Conservation (phyloP, 768 basidiomycete species). For the Lyophyllum semitale region DNA sequence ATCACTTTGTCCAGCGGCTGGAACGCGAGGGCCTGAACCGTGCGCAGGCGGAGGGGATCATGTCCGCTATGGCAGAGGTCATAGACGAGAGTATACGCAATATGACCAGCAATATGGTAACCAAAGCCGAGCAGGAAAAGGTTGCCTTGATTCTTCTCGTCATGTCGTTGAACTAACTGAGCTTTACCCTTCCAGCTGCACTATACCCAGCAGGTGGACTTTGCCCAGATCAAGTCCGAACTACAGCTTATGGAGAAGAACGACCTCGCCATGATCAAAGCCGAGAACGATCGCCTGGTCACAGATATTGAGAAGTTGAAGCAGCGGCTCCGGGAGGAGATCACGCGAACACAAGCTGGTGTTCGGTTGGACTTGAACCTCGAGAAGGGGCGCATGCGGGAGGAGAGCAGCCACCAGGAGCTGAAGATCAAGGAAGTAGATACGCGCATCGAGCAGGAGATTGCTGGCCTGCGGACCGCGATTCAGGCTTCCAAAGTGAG, state of each 20-base stretch:
- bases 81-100: conserved; percentile 96
- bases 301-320: conserved; percentile 94
- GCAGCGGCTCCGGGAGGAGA: conserved; percentile 89
- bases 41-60: conserved; percentile 94
- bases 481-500: conserved; percentile 84
- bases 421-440: conserved; percentile 98
- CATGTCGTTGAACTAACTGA: not conserved
- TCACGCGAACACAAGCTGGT: conserved; percentile 88
- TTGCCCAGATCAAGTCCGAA: conserved; percentile 95
- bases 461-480: conserved; percentile 79
- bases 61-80: conserved; percentile 95
- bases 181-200: conserved; percentile 62
- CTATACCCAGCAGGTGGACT: conserved; percentile 95
- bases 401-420: conserved; percentile 89
- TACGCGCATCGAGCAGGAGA: conserved; percentile 95
- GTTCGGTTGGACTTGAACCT: conserved; percentile 94
- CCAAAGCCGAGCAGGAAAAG: conserved; percentile 96
- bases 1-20: conserved; percentile 89
- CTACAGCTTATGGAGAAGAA: conserved; percentile 97
- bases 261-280: conserved; percentile 91
- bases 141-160: conserved; percentile 38
- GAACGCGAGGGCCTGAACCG: conserved; percentile 88
- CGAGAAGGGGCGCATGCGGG: conserved; percentile 94
- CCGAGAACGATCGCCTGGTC: conserved; percentile 93
- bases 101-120: conserved; percentile 96